phyloP scores from a whole-genome alignment of 371 early-diverging fungal species.

The Rhizopus arrhizus region DNA sequence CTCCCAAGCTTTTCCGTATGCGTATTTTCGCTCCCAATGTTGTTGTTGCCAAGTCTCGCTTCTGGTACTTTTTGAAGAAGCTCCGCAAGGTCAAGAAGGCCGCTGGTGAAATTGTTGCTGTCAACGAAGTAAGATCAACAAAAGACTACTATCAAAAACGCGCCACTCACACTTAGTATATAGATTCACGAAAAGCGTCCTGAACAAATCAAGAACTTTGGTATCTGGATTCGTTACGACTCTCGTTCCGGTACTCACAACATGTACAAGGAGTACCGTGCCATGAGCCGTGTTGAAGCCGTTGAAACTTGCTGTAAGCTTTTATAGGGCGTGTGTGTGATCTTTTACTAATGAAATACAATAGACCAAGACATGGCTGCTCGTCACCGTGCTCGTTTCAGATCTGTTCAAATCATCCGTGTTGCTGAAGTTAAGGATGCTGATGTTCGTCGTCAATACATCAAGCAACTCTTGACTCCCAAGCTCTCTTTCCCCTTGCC shows the following conservation, averaged over 20 bases:
- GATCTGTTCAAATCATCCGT: conserved; percentile 94
- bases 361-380: conserved; percentile 94
- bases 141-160: not conserved
- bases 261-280: conserved; percentile 99
- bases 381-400: conserved; percentile 95
- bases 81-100: conserved; percentile 97
- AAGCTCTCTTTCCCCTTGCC: conserved; percentile 94
- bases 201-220: conserved; percentile 93
- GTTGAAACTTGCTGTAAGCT: conserved; percentile 79
- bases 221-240: conserved; percentile 97
- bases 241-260: conserved; percentile 98
- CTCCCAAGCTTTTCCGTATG: conserved; percentile 95
- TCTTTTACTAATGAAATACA: not conserved
- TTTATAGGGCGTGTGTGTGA: not conserved
- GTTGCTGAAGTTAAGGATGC: conserved; percentile 80
- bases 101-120: conserved; percentile 89
- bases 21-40: conserved; percentile 97
- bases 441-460: conserved; percentile 93
- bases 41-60: conserved; percentile 95
- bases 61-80: conserved; percentile 97
- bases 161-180: not conserved
- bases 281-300: conserved; percentile 87
- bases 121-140: conserved; percentile 74
- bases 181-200: conserved; percentile 92
- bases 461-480: conserved; percentile 84